Conservation (phyloP, 768 basidiomycete genomes). For the Saitozyma sp. region DNA sequence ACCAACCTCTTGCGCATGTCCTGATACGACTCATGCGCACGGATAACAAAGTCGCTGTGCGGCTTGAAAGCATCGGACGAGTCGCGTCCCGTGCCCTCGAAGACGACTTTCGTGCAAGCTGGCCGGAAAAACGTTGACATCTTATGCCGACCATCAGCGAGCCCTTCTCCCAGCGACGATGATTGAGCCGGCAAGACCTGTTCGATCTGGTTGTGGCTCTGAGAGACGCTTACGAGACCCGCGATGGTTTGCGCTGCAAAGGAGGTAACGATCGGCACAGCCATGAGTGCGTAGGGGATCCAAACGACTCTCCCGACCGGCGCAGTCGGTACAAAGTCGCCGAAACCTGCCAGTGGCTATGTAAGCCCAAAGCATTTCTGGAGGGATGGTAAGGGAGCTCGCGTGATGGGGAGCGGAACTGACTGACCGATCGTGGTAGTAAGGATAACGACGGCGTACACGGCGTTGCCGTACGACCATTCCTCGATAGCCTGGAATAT, state of each 20-base stretch:
- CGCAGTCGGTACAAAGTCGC: slow-evolving; percentile 40
- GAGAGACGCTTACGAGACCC: slow-evolving; percentile 28
- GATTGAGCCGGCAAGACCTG: not conserved
- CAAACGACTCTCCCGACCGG: slow-evolving; percentile 48
- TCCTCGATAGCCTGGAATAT: slow-evolving; percentile 50
- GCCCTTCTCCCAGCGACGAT: slow-evolving; percentile 19
- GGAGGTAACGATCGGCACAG: slow-evolving; percentile 52
- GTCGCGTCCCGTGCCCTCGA: too few species aligned
- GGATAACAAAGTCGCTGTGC: slow-evolving; percentile 39
- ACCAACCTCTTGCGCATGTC: slow-evolving; percentile 17
- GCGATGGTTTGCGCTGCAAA: slow-evolving; percentile 50
- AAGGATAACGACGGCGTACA: slow-evolving; percentile 47
- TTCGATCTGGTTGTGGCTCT: too few species aligned
- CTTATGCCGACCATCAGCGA: too few species aligned
- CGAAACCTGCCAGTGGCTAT: slow-evolving; percentile 42
- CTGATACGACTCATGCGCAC: slow-evolving; percentile 31
- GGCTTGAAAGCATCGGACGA: slow-evolving; percentile 28
- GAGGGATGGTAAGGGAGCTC: not conserved
- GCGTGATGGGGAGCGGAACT: not conserved
- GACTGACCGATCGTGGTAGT: slow-evolving; percentile 32
- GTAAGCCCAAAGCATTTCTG: not conserved
- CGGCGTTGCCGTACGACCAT: slow-evolving; percentile 44
- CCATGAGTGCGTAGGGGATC: slow-evolving; percentile 48
- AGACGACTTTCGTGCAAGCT: too few species aligned
- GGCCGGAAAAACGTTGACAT: too few species aligned